These are phyloP conservation scores for Mycotypha africana DNA, from an alignment of 371 early-diverging fungal species.

Conservation along the genomic window DNA sequence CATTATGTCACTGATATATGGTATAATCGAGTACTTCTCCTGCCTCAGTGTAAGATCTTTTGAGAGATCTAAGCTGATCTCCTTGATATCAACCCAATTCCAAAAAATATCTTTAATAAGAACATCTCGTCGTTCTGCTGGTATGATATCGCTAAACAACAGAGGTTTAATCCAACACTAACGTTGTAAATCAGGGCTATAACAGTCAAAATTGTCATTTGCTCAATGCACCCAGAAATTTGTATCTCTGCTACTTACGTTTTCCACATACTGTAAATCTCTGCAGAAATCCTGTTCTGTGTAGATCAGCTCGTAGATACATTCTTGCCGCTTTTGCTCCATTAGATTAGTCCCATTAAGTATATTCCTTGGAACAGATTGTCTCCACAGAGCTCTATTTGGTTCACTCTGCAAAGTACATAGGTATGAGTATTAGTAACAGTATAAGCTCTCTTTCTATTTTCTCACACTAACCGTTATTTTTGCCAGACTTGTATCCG, in stretches of 20 bases:
- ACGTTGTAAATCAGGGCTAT: too few relatives aligned
- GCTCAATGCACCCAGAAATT: too few relatives aligned
- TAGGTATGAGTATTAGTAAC: too few relatives aligned
- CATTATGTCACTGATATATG: constrained; percentile 82
- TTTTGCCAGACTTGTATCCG: too few relatives aligned
- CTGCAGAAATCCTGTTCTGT: constrained; percentile 24
- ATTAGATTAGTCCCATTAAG: constrained; percentile 6
- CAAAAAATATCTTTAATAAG: constrained; percentile 84
- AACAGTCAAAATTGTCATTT: too few relatives aligned
- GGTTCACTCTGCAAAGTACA: too few relatives aligned
- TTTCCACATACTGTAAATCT: constrained; percentile 20
- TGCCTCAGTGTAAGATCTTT: constrained; percentile 68
- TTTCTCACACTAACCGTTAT: not conserved
- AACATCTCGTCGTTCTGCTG: constrained; percentile 49
- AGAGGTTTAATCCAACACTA: constrained; percentile 78
- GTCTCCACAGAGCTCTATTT: constrained; percentile 20
- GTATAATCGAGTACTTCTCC: constrained; percentile 64
- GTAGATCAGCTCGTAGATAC: constrained; percentile 28
- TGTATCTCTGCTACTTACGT: constrained; percentile 4
- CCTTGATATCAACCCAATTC: constrained; percentile 73
- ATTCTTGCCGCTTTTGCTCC: constrained; percentile 28
- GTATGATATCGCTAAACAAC: constrained; percentile 61
- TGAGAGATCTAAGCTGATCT: constrained; percentile 65
- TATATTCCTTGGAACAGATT: constrained; percentile 22
- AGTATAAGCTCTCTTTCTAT: not conserved